A percentile compares a stretch with the other conserved stretches of the same genome.
phyloP scores from a whole-genome alignment of 2,329 filamentous ascomycete species.

The Mycosphaerelloides madeirae region DNA sequence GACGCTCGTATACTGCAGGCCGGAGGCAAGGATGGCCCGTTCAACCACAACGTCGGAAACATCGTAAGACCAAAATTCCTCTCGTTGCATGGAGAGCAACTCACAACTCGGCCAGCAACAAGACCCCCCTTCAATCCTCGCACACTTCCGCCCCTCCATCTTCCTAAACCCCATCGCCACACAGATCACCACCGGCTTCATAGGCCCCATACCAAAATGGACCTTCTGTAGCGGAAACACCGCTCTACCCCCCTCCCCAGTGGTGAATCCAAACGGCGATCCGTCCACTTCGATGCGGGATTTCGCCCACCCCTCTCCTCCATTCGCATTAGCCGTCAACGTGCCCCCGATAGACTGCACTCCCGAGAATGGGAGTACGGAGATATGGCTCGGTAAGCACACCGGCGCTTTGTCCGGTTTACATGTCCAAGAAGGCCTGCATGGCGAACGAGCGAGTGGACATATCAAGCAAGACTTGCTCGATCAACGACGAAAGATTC shows the following conservation, averaged over 20 bases:
- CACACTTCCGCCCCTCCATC: constrained; percentile 48
- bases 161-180: constrained; percentile 55
- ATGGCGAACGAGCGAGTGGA: constrained; percentile 52
- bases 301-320: constrained; percentile 51
- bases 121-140: constrained; percentile 50
- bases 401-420: constrained; percentile 23
- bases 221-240: constrained; percentile 57
- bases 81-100: background rate
- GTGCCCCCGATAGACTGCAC: constrained; percentile 50
- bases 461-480: constrained; percentile 45
- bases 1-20: constrained; percentile 52
- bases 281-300: constrained; percentile 58
- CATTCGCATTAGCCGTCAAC: constrained; percentile 55
- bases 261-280: constrained; percentile 42
- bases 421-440: constrained; percentile 46
- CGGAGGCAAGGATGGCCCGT: constrained; percentile 52
- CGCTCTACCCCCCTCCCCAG: constrained; percentile 49
- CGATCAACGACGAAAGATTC: constrained; percentile 33
- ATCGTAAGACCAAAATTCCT: constrained; percentile 1
- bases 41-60: constrained; percentile 56
- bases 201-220: constrained; percentile 53
- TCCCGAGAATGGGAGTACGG: constrained; percentile 53
- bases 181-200: constrained; percentile 52
- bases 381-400: constrained; percentile 57
- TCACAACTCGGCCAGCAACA: constrained; percentile 42